Percentiles rank a stretch among this genome's conserved stretches.
Conservation (phyloP, 2,329 filamentous ascomycete genomes). For the Zopfia rhizophila region DNA sequence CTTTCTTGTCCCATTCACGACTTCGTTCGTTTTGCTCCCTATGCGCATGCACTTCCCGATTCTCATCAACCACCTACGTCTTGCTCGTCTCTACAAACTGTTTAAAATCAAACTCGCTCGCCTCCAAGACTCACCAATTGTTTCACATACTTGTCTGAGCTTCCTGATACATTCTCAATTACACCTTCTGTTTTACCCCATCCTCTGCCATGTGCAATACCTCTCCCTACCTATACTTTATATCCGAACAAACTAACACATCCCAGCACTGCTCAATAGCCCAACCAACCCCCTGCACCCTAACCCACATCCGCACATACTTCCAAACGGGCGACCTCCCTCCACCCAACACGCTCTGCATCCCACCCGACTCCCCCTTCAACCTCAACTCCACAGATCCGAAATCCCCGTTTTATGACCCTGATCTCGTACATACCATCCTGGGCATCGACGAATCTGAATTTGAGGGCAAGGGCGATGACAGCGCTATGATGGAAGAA, state of each 20-base stretch:
- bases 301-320: constrained; percentile 46
- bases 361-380: constrained; percentile 30
- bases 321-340: constrained; percentile 59
- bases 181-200: background rate
- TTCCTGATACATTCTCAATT: background rate
- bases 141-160: constrained; percentile 44
- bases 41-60: background rate
- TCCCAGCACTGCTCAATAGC: constrained; percentile 60
- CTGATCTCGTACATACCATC: no score
- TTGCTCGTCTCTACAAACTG: background rate
- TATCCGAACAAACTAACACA: background rate
- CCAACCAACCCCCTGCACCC: constrained; percentile 48
- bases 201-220: background rate
- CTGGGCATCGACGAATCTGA: no score
- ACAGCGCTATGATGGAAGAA: no score
- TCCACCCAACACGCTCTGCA: constrained; percentile 56
- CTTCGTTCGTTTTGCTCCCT: background rate
- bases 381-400: constrained; percentile 39
- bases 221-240: background rate
- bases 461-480: no score
- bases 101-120: constrained; percentile 4
- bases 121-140: constrained; percentile 38
- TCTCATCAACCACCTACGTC: constrained; percentile 3
- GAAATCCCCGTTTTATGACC: constrained; percentile 25
- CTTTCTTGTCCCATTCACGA: background rate